A percentile compares a stretch with the other conserved stretches of the same genome.
These are phyloP conservation scores for Globisporangium iwayamae DNA, from an alignment of 352 stramenopile genomes.

Conservation along the genomic window DNA sequence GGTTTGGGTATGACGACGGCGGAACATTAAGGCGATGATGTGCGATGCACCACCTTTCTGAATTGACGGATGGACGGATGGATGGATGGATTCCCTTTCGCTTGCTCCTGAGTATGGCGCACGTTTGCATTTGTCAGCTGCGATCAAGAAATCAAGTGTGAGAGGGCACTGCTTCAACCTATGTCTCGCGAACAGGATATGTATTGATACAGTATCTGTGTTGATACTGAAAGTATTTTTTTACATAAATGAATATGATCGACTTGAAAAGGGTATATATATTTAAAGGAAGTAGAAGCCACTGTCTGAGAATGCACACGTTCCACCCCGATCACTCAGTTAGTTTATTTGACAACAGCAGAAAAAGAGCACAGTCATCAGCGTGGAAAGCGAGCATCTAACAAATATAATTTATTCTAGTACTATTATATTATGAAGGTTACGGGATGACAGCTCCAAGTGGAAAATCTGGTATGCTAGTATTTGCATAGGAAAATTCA, in stretches of 20 bases:
- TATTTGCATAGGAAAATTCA: too few species aligned
- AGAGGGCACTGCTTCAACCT: conserved; percentile 5
- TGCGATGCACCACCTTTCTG: background rate
- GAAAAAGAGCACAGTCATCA: too few species aligned
- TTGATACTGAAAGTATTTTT: too few species aligned
- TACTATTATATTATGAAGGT: too few species aligned
- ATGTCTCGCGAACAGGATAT: background rate
- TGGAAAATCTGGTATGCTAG: too few species aligned
- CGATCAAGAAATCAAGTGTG: conserved; percentile 8
- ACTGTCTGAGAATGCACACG: conserved; percentile 5
- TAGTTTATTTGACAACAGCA: too few species aligned
- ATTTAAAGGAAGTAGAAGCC: background rate
- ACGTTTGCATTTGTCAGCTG: background rate
- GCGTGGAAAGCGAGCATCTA: too few species aligned
- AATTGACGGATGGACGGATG: background rate
- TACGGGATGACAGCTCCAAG: too few species aligned
- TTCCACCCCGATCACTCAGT: conserved; percentile 7
- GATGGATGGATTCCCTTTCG: conserved; percentile 1
- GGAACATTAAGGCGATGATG: background rate
- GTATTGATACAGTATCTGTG: background rate
- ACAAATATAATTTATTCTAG: too few species aligned
- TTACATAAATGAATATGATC: background rate
- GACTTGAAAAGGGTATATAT: background rate
- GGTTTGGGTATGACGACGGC: background rate
- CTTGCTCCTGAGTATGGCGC: background rate